Base-by-base conservation (phyloP, 2,329 filamentous ascomycete genomes). In the Monilinia polystroma region DNA sequence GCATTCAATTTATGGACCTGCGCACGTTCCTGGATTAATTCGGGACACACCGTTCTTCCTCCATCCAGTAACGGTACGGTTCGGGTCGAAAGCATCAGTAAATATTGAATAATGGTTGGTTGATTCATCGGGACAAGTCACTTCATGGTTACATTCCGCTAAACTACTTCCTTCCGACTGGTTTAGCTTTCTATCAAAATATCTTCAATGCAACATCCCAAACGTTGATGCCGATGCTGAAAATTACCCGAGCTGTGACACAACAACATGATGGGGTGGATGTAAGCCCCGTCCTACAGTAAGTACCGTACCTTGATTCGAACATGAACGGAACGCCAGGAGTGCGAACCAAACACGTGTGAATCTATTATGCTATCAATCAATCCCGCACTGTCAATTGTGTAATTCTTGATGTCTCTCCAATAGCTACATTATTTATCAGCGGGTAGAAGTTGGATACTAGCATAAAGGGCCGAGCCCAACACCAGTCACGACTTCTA, bases 1-100 rank as follows among this genome's bases (percentile, higher is more conserved):
- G 63, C 43, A 59, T 54, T 54, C 63, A 65, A 59, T 65, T 59
- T 58, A 29, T 43, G 54, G 63, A 65, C 53, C 54, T 59, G 63
- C 63, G 58, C 63, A 65, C 63, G 63, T 52, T 65, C 63, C 63
- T 26, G 29, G 20, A 38, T 58, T 49, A 38, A 51, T 59, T 59
- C 53, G 53, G 54, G 45, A 32, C 43, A 35, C 51, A 32, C 43
- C 18, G 11, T 14, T 29, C 49, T 51, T 43, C 14, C 32, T 12
- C 18, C 18, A 59, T 58, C 41, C 43, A 59, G 38, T 58, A 51
- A 65, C 43, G 54, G 32, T 32, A 58, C 43, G 54, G 43, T 41
- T 59, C 54, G 43, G 43, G n/a, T 58, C 18, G 32, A 49, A 20
- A 12, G 20, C 26, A 57, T 47, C 53, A 47, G 29, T 20, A n/a